phyloP scores from a whole-genome alignment of 2,329 filamentous ascomycete species.

The Aspergillus sp. region DNA sequence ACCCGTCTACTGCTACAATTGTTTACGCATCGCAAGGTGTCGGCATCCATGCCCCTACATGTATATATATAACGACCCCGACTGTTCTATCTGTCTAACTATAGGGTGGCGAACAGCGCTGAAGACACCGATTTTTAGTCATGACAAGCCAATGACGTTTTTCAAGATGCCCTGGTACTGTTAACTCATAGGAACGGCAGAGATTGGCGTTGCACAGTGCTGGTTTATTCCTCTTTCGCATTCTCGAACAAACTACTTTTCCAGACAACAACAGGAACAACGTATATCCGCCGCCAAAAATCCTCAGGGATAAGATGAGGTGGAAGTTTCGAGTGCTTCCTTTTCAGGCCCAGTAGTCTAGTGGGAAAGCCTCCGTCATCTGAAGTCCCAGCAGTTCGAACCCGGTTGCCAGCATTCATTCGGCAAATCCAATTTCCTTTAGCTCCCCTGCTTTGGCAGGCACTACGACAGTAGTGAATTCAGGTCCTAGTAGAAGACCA shows the following conservation, averaged over 20 bases:
- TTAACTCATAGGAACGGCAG: neutral
- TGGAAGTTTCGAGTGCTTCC: neutral
- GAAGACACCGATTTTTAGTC: neutral
- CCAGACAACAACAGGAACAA: neutral
- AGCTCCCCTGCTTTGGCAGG: neutral
- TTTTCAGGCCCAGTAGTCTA: neutral
- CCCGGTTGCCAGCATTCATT: neutral
- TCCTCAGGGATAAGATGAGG: neutral
- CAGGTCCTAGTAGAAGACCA: neutral
- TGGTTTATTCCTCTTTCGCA: neutral
- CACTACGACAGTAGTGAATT: neutral
- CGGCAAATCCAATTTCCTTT: neutral
- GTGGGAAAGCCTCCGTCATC: neutral
- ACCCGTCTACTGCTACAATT: too few relatives aligned
- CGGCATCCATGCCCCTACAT: too few relatives aligned
- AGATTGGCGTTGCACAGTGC: neutral
- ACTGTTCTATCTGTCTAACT: too few relatives aligned
- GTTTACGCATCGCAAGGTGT: too few relatives aligned
- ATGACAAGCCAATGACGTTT: neutral
- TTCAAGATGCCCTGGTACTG: neutral
- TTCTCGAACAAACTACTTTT: neutral
- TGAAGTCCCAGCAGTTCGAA: neutral
- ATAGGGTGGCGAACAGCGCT: neutral
- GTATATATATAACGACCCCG: too few relatives aligned
- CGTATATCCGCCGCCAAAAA: neutral